Evolutionary conservation across 1,284 basidiomycete species (phyloP), one percentile per base, ranked within the genome.

Genomic region (Takashimella tepidaria): DNA sequence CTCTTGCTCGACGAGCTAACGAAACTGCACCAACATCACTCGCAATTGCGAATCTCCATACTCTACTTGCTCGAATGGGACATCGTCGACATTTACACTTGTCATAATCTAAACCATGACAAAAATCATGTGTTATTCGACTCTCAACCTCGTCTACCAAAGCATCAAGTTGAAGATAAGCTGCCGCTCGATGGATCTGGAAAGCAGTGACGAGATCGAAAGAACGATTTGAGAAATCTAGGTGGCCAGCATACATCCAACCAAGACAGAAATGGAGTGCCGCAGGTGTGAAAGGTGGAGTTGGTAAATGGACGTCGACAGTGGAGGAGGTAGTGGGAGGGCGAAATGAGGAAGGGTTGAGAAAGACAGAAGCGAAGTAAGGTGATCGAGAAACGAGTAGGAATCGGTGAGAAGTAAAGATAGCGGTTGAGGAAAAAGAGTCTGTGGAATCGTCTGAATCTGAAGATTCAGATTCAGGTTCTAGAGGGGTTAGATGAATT

Each of bases 261-360:
- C 93, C 93, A 24, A 98, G 83, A 23, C 91, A 90, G 69, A 98
- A 98, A 73, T 97, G 92, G 2, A 96, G 79, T 0, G 92, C 89
- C 0, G 92, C 89, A 0, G 93, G 89, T 0, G 95, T 96, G 76
- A 98, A 98, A 0, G 93, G 93, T 0, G 93, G 92, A 0, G 87
- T 90, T 1, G 90, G 89, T 3, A 96, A 81, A 0, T 81, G 83
- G 22, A 95, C 76, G 2, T 73, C 71, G 78, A 84, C 22, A 78
- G 77, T 22, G 79, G 80, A 45, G 49, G n/a, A 45, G 78, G 77
- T 22, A 79, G 80, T 44, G 49, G n/a, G 45, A 8, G 63, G 62
- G 10, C 53, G 57, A 53, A 73, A 73, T 2, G 61, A 58, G 4
- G 63, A 65, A 4, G 61, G 51, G 47, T 76, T 77, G 40, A 77